Conservation (phyloP, 352 stramenopile species). For the Phytophthora pseudosyringae region DNA sequence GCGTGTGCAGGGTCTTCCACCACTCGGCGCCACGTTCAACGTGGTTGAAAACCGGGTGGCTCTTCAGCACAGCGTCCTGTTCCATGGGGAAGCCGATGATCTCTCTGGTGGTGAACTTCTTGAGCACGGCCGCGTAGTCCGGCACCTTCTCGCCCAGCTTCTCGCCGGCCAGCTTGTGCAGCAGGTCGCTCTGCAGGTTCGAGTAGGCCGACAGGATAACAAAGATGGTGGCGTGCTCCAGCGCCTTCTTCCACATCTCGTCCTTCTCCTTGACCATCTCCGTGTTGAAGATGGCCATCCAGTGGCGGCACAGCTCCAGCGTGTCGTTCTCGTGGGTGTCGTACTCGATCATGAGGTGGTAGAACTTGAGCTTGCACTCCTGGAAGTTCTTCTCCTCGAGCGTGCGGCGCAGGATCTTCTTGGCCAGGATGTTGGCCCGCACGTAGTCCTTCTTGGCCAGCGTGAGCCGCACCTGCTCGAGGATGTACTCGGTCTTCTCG, state of each 20-base stretch:
- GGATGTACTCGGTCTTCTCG: constrained; percentile 99
- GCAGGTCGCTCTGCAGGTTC: constrained; percentile 81
- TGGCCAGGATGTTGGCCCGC: constrained; percentile 95
- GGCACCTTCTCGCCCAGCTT: constrained; percentile 72
- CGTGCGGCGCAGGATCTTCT: constrained; percentile 96
- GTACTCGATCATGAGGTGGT: constrained; percentile 96
- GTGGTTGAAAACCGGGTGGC: constrained; percentile 86
- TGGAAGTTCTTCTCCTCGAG: constrained; percentile 95
- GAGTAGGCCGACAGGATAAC: constrained; percentile 77
- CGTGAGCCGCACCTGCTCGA: constrained; percentile 97
- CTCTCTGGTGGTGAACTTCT: constrained; percentile 96
- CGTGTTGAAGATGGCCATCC: constrained; percentile 86
- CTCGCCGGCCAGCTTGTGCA: constrained; percentile 69
- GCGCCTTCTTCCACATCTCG: constrained; percentile 70
- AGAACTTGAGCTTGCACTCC: constrained; percentile 97
- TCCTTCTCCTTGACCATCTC: constrained; percentile 72
- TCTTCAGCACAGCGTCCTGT: constrained; percentile 86
- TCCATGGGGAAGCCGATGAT: constrained; percentile 96
- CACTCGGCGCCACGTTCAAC: constrained; percentile 78
- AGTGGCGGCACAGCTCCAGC: constrained; percentile 93
- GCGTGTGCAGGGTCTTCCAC: constrained; percentile 90
- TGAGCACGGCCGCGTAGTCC: constrained; percentile 65
- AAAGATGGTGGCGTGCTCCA: constrained; percentile 83
- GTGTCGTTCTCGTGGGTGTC: constrained; percentile 96
- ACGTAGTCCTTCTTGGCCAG: constrained; percentile 98